Percentiles rank a stretch among this genome's conserved stretches.
These are phyloP conservation scores for Maudiozyma turicensis DNA, from an alignment of 805 yeast genomes.

Conservation along the genomic window DNA sequence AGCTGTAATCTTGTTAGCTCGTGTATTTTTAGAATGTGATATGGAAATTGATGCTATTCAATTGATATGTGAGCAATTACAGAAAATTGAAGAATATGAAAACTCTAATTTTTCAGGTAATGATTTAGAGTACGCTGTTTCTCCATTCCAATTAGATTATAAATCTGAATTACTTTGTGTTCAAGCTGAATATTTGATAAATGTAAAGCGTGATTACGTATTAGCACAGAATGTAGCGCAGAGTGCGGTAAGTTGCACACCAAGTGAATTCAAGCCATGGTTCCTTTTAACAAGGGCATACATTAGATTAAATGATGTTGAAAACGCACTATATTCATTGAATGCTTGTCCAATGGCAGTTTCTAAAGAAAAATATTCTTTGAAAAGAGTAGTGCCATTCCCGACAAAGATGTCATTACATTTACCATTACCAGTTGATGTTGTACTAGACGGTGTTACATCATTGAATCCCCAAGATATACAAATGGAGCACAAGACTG, in stretches of 20 bases:
- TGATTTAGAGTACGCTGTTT: background rate
- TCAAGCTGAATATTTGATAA: slow-evolving; percentile 23
- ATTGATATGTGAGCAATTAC: slow-evolving; percentile 22
- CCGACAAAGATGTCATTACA: slow-evolving; percentile 37
- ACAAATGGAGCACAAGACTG: slow-evolving; percentile 51
- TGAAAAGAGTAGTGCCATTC: slow-evolving; percentile 49
- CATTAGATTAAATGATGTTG: slow-evolving; percentile 53
- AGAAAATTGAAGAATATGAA: slow-evolving; percentile 7
- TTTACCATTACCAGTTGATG: slow-evolving; percentile 69
- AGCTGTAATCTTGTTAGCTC: slow-evolving; percentile 23
- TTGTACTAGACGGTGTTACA: slow-evolving; percentile 57
- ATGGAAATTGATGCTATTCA: slow-evolving; percentile 30
- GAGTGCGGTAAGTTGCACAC: slow-evolving; percentile 49
- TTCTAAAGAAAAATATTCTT: slow-evolving; percentile 53
- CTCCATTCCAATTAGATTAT: slow-evolving; percentile 16
- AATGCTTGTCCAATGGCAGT: slow-evolving; percentile 75
- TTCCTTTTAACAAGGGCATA: slow-evolving; percentile 53
- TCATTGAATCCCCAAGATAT: slow-evolving; percentile 57
- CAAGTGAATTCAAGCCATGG: slow-evolving; percentile 74
- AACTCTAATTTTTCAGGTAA: background rate
- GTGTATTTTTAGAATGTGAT: slow-evolving; percentile 27
- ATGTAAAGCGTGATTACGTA: slow-evolving; percentile 18
- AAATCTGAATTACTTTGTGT: slow-evolving; percentile 24
- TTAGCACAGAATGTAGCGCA: slow-evolving; percentile 23
- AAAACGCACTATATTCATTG: slow-evolving; percentile 59